Percentiles rank a stretch among this genome's conserved stretches.
phyloP scores from a whole-genome alignment of 2,329 filamentous ascomycete genomes.

The Simplicillium aogashimaense region DNA sequence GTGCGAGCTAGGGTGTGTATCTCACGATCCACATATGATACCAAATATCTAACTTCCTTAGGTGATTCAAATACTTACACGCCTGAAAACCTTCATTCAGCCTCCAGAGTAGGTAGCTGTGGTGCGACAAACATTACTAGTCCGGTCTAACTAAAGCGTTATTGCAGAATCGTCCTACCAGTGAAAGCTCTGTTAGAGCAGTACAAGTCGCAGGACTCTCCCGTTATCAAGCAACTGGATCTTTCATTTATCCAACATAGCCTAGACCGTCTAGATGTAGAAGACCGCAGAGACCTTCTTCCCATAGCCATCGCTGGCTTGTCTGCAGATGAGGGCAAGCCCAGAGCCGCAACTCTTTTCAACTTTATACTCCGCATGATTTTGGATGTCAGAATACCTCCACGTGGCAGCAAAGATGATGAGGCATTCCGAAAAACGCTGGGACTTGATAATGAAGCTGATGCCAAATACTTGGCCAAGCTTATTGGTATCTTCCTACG shows the following conservation, averaged over 20 bases:
- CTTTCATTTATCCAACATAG: conserved; percentile 85
- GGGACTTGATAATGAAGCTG: conserved; percentile 54
- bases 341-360: conserved; percentile 53
- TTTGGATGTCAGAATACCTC: conserved; percentile 60
- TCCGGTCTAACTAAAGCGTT: conserved; percentile 7
- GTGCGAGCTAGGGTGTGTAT: conserved; percentile 65
- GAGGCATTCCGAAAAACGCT: conserved; percentile 53
- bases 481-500: conserved; percentile 69
- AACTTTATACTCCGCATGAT: conserved; percentile 73
- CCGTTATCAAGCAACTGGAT: conserved; percentile 79
- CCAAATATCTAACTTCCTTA: conserved; percentile 12
- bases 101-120: conserved; percentile 35
- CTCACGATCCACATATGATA: background rate
- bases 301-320: conserved; percentile 34
- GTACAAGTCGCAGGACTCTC: conserved; percentile 67
- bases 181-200: conserved; percentile 79
- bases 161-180: conserved; percentile 59
- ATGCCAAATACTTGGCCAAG: conserved; percentile 62
- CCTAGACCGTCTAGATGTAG: conserved; percentile 34
- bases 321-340: conserved; percentile 18
- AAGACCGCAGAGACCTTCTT: conserved; percentile 63
- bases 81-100: conserved; percentile 45
- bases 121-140: background rate
- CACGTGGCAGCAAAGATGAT: conserved; percentile 73
- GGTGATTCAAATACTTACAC: conserved; percentile 40